phyloP scores from a whole-genome alignment of 2,329 filamentous ascomycete species.

The Ceratocystiopsis minuta region DNA sequence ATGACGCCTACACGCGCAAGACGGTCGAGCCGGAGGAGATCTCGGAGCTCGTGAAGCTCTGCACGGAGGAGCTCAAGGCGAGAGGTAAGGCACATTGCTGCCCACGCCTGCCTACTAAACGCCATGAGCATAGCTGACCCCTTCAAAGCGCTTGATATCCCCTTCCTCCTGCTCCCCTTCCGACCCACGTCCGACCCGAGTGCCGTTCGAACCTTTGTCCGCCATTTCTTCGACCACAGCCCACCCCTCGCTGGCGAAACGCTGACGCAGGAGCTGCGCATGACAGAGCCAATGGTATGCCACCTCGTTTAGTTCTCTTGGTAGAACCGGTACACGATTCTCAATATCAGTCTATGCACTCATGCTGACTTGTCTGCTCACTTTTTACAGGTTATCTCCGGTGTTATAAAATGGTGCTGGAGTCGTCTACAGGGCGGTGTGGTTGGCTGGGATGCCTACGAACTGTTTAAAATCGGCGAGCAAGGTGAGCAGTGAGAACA shows the following conservation, averaged over 20 bases:
- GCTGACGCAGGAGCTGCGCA: slow-evolving; percentile 69
- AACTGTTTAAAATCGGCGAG: slow-evolving; percentile 88
- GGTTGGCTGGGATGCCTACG: slow-evolving; percentile 93
- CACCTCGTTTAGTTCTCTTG: neutral
- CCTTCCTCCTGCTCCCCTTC: slow-evolving; percentile 87
- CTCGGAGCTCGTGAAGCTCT: slow-evolving; percentile 66
- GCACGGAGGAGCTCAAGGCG: slow-evolving; percentile 81
- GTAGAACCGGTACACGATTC: no score
- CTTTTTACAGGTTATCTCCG: slow-evolving; percentile 57
- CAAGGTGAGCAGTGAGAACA: slow-evolving; percentile 36
- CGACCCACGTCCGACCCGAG: slow-evolving; percentile 83
- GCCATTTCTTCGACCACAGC: slow-evolving; percentile 70
- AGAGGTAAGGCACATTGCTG: slow-evolving; percentile 41
- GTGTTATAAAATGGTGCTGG: slow-evolving; percentile 98
- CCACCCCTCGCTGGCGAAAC: slow-evolving; percentile 47
- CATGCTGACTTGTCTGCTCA: no score
- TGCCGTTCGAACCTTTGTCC: slow-evolving; percentile 78
- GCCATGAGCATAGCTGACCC: no score
- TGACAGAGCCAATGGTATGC: slow-evolving; percentile 83
- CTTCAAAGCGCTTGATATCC: slow-evolving; percentile 60
- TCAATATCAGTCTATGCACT: no score
- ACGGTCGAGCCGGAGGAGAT: slow-evolving; percentile 80
- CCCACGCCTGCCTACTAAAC: no score
- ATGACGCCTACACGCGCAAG: slow-evolving; percentile 70
- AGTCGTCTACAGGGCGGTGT: slow-evolving; percentile 77